phyloP scores from a whole-genome alignment of 1,284 basidiomycete genomes.

The Blastosporella zonata region DNA sequence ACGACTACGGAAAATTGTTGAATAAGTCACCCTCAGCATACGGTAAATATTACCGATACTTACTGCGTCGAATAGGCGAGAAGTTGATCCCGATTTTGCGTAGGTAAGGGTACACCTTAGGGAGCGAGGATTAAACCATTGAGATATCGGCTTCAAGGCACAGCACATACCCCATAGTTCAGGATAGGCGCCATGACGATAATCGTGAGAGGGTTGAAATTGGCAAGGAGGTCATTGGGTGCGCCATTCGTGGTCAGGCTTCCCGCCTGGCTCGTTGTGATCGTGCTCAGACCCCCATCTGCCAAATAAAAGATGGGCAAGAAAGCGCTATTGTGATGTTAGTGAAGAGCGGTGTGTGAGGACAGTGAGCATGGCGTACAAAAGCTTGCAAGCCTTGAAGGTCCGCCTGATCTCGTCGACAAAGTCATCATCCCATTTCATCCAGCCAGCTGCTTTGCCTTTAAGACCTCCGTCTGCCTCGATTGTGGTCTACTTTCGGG shows the following conservation, averaged over 20 bases:
- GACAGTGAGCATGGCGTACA: constrained; percentile 8
- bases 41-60: background rate
- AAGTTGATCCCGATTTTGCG: constrained; percentile 34
- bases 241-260: constrained; percentile 35
- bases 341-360: background rate
- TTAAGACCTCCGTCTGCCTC: constrained; percentile 19
- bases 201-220: constrained; percentile 39
- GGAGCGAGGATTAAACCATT: background rate
- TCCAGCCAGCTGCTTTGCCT: constrained; percentile 18
- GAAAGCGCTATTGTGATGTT: constrained; percentile 14
- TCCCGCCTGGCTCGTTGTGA: constrained; percentile 29
- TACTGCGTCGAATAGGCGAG: constrained; percentile 24
- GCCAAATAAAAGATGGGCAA: constrained; percentile 36
- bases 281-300: constrained; percentile 36
- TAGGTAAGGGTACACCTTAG: constrained; percentile 41
- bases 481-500: constrained; percentile 12
- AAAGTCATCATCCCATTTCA: constrained; percentile 34
- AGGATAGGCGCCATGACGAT: constrained; percentile 29
- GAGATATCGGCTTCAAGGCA: background rate
- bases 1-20: too few relatives aligned
- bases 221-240: constrained; percentile 43
- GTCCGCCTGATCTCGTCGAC: constrained; percentile 50
- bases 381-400: constrained; percentile 33
- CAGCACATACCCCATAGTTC: constrained; percentile 22
- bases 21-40: too few relatives aligned